A percentile compares a stretch with the other conserved stretches of the same genome.
These are phyloP conservation scores for Datisca glomerata DNA, from an alignment of 306 rosid species.

Conservation along the genomic window DNA sequence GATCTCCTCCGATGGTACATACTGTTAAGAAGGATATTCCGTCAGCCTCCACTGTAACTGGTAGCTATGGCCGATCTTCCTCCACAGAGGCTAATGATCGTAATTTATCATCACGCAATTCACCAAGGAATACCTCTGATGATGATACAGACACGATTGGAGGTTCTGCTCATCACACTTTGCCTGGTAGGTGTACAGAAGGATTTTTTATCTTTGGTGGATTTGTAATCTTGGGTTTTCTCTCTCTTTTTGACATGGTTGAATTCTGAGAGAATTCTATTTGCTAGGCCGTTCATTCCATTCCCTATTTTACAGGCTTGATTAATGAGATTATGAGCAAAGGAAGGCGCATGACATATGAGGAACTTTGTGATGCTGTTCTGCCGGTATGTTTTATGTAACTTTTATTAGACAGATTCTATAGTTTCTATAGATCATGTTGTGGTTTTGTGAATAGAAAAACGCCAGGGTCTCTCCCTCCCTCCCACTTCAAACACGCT, in stretches of 20 bases:
- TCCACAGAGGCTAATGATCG: slow-evolving; percentile 56
- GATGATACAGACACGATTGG: slow-evolving; percentile 66
- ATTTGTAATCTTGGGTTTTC: neutral
- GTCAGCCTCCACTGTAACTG: slow-evolving; percentile 41
- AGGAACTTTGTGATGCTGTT: slow-evolving; percentile 89
- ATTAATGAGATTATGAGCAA: slow-evolving; percentile 93
- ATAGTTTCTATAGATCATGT: slow-evolving; percentile 6
- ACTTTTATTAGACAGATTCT: too few relatives aligned
- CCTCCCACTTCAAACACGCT: too few relatives aligned
- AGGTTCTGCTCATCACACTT: slow-evolving; percentile 72
- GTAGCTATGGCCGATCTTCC: slow-evolving; percentile 53
- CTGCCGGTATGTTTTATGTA: slow-evolving; percentile 60
- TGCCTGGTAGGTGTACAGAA: slow-evolving; percentile 62
- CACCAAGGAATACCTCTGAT: slow-evolving; percentile 71
- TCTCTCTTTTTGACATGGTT: neutral
- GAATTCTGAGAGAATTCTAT: too few relatives aligned
- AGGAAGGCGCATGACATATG: slow-evolving; percentile 85
- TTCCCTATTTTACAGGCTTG: slow-evolving; percentile 37
- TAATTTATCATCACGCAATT: slow-evolving; percentile 49
- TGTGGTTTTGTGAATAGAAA: neutral
- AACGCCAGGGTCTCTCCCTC: too few relatives aligned
- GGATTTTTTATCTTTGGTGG: neutral
- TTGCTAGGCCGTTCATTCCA: too few relatives aligned
- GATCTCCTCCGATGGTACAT: slow-evolving; percentile 37
- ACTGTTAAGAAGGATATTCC: slow-evolving; percentile 34